These are phyloP conservation scores for Letharia lupina DNA, from an alignment of 495 filamentous ascomycete species.

Conservation along the genomic window DNA sequence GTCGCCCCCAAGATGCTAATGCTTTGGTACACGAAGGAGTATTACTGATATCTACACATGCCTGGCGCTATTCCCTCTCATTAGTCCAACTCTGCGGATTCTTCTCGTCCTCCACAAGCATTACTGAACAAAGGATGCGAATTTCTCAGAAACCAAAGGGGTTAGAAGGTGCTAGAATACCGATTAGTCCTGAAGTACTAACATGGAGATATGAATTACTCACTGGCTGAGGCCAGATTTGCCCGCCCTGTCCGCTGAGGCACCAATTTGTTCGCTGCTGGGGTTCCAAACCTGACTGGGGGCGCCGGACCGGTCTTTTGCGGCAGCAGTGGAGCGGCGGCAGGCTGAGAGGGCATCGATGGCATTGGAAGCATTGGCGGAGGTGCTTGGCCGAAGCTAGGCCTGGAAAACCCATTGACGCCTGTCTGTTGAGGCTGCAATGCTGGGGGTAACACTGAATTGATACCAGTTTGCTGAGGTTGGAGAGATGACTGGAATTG, in stretches of 20 bases:
- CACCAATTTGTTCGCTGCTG: slow-evolving; percentile 60
- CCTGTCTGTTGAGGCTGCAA: slow-evolving; percentile 50
- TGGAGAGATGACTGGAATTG: slow-evolving; percentile 47
- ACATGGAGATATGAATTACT: slow-evolving; percentile 38
- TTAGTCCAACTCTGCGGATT: slow-evolving; percentile 15
- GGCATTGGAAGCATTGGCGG: slow-evolving; percentile 27
- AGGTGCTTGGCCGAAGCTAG: slow-evolving; percentile 24
- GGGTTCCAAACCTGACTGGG: slow-evolving; percentile 79
- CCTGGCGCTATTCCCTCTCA: neutral
- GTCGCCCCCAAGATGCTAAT: neutral
- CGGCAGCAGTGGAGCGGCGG: slow-evolving; percentile 53
- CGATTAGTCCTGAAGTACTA: slow-evolving; percentile 15
- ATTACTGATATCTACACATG: slow-evolving; percentile 14
- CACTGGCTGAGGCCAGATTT: slow-evolving; percentile 90
- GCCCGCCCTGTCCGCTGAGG: slow-evolving; percentile 90
- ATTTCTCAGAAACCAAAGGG: slow-evolving; percentile 71
- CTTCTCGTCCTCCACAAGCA: neutral
- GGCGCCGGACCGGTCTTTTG: slow-evolving; percentile 95
- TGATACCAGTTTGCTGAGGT: slow-evolving; percentile 44
- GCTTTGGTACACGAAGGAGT: neutral
- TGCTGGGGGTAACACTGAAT: slow-evolving; percentile 47
- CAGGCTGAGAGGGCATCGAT: slow-evolving; percentile 41
- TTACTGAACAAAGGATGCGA: neutral
- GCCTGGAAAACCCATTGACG: slow-evolving; percentile 44
- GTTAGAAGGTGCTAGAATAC: slow-evolving; percentile 66